Evolutionary conservation across 2,329 filamentous ascomycete genomes (phyloP).

Genomic region (Scedosporium boydii): DNA sequence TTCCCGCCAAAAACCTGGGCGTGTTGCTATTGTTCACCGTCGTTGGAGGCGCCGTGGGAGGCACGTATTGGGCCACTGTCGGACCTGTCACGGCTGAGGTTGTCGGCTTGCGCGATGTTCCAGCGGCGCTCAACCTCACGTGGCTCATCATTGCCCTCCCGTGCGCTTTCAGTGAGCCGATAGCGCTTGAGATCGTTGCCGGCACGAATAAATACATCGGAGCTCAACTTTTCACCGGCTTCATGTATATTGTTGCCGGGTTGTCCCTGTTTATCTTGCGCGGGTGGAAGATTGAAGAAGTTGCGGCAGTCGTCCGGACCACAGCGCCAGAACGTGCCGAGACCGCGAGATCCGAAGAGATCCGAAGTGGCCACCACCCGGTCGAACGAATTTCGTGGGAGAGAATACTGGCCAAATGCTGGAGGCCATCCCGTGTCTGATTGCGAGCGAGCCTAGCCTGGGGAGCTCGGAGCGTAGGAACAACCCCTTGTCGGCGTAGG

Average conservation of each 20-base stretch:
- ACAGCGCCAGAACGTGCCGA: neutral
- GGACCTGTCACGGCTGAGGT: slow-evolving; percentile 65
- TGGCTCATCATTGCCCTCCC: slow-evolving; percentile 66
- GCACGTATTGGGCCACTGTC: slow-evolving; percentile 62
- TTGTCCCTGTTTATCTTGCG: slow-evolving; percentile 10
- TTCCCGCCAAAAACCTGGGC: slow-evolving; percentile 52
- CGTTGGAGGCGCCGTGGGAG: slow-evolving; percentile 60
- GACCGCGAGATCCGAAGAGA: too few relatives aligned
- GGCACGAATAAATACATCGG: slow-evolving; percentile 38
- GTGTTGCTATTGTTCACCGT: slow-evolving; percentile 64
- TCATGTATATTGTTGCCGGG: slow-evolving; percentile 47
- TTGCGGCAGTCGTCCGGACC: neutral
- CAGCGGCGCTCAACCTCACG: slow-evolving; percentile 57
- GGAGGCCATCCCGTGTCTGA: too few relatives aligned
- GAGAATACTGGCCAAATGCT: too few relatives aligned
- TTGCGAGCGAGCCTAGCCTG: too few relatives aligned
- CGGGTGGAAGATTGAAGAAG: neutral
- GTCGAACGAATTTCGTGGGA: too few relatives aligned
- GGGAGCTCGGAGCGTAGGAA: too few relatives aligned
- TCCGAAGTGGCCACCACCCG: too few relatives aligned
- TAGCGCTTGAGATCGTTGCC: slow-evolving; percentile 45
- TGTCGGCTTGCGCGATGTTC: slow-evolving; percentile 58
- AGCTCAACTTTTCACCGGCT: slow-evolving; percentile 48
- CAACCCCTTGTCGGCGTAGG: too few relatives aligned
- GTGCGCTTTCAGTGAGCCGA: slow-evolving; percentile 58